Evolutionary conservation across 805 yeast species (phyloP).

Genomic region (Ogataea zsoltii): DNA sequence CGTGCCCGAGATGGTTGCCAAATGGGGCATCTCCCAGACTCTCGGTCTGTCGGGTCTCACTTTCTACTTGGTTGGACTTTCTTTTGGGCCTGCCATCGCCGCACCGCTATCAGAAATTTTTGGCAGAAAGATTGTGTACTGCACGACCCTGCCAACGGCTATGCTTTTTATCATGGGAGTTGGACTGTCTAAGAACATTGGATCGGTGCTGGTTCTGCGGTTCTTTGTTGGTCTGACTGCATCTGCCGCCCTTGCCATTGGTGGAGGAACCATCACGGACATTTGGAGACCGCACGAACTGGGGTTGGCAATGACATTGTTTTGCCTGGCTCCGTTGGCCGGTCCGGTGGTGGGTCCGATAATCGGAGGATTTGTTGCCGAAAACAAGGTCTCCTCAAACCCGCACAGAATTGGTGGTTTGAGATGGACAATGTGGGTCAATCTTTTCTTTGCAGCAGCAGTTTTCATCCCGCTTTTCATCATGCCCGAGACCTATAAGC

Average conservation of each 20-base stretch:
- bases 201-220: constrained; percentile 63
- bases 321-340: constrained; percentile 74
- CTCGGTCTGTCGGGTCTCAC: constrained; percentile 69
- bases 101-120: constrained; percentile 73
- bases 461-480: constrained; percentile 44
- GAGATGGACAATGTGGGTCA: constrained; percentile 75
- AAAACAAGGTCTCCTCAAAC: constrained; percentile 36
- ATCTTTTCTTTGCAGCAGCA: constrained; percentile 65
- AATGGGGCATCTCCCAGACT: constrained; percentile 57
- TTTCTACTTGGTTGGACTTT: constrained; percentile 68
- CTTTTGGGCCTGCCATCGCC: constrained; percentile 67
- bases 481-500: constrained; percentile 73
- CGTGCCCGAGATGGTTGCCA: constrained; percentile 49
- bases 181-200: constrained; percentile 62
- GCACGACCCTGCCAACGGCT: constrained; percentile 59
- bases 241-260: constrained; percentile 80
- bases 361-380: constrained; percentile 70
- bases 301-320: constrained; percentile 75
- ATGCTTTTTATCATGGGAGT: constrained; percentile 76
- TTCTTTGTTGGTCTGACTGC: constrained; percentile 76
- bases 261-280: constrained; percentile 83
- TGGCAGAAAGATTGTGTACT: constrained; percentile 66
- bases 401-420: constrained; percentile 43
- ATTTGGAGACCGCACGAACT: constrained; percentile 66
- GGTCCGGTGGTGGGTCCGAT: constrained; percentile 82